phyloP scores from a whole-genome alignment of 805 yeast genomes.

The Kurtzmaniella cleridarum region DNA sequence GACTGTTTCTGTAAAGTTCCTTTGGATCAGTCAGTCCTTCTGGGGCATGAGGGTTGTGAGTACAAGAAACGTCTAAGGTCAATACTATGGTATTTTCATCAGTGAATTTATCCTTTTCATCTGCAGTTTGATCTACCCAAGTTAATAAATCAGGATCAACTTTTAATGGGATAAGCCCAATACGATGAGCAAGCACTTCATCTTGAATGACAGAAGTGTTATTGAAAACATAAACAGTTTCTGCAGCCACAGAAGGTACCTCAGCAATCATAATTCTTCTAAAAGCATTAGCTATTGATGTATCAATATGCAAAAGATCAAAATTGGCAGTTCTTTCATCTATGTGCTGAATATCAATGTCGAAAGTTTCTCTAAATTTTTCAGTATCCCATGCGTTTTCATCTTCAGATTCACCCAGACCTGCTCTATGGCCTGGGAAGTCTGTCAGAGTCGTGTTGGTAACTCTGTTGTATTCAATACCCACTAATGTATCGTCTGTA shows the following conservation, averaged over 20 bases:
- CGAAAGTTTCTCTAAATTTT: conserved; percentile 62
- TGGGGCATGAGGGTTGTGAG: conserved; percentile 80
- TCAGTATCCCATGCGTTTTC: conserved; percentile 81
- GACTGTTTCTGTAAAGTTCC: conserved; percentile 75
- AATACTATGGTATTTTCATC: conserved; percentile 88
- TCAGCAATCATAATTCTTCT: conserved; percentile 96
- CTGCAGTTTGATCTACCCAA: conserved; percentile 70
- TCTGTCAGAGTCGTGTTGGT: conserved; percentile 86
- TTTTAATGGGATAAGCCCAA: conserved; percentile 86
- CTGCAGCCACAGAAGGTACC: conserved; percentile 94
- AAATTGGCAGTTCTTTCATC: conserved; percentile 74
- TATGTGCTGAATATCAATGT: conserved; percentile 60
- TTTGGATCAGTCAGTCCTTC: conserved; percentile 75
- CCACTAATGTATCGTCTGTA: conserved; percentile 53
- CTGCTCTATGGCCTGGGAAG: conserved; percentile 76
- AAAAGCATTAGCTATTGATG: conserved; percentile 93
- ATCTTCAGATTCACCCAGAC: conserved; percentile 30
- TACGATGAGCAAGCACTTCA: conserved; percentile 92
- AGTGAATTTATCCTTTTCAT: conserved; percentile 63
- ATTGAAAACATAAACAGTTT: conserved; percentile 82
- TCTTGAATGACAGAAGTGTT: conserved; percentile 97
- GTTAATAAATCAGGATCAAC: conserved; percentile 84
- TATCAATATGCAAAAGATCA: conserved; percentile 80
- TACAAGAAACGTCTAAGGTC: conserved; percentile 75
- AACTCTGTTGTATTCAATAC: conserved; percentile 85